Percentiles rank a stretch among this genome's conserved stretches.
Conservation (phyloP, 257 asterid genomes). For the Avicennia marina region DNA sequence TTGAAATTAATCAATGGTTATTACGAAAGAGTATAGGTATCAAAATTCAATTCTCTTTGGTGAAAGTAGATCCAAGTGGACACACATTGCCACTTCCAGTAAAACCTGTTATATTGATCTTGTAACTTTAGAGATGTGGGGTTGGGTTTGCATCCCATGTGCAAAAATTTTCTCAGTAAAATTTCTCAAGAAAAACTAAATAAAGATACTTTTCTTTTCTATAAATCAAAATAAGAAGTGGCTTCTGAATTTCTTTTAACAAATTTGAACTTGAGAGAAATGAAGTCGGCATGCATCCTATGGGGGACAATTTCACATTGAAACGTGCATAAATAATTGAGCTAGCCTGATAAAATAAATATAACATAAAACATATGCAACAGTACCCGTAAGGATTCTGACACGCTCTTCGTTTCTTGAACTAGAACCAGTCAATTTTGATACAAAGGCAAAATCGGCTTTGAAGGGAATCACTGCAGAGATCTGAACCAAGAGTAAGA, state of each 20-base stretch:
- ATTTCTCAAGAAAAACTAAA: too few relatives aligned
- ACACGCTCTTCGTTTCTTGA: conserved; percentile 56
- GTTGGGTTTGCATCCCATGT: not conserved
- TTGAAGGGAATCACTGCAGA: conserved; percentile 74
- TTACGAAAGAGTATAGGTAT: not conserved
- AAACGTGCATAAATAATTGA: not conserved
- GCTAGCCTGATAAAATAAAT: conserved; percentile 2
- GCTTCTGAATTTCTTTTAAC: not conserved
- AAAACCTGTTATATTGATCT: not conserved
- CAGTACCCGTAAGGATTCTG: conserved; percentile 57
- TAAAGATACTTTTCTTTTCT: not conserved
- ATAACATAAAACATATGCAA: conserved; percentile 7
- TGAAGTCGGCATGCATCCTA: too few relatives aligned
- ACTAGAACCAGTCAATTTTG: conserved; percentile 48
- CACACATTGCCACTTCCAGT: not conserved
- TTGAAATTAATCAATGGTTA: not conserved
- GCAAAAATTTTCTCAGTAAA: not conserved
- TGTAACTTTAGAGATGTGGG: conserved; percentile 1
- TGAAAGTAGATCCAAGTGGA: conserved; percentile 3
- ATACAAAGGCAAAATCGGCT: conserved; percentile 71
- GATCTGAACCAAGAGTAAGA: conserved; percentile 47
- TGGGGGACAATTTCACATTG: too few relatives aligned
- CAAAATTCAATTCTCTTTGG: not conserved
- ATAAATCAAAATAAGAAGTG: conserved; percentile 4
- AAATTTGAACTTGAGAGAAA: too few relatives aligned